Conservation (phyloP, 2,329 filamentous ascomycete genomes). For the Phialemoniopsis sp. region DNA sequence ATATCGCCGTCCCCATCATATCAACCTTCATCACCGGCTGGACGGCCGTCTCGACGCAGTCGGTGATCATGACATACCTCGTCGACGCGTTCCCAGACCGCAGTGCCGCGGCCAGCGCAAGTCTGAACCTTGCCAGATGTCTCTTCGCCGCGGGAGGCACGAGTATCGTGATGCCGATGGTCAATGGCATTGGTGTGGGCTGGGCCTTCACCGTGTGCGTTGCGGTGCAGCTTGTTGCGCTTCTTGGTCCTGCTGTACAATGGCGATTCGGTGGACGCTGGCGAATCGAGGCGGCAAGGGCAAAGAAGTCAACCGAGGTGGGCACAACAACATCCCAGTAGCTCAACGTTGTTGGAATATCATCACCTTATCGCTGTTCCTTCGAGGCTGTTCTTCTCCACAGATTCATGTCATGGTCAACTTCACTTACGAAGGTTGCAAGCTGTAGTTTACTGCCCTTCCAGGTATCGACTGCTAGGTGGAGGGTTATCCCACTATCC, state of each 20-base stretch:
- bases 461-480: too few species aligned
- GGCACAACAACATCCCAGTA: too few species aligned
- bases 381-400: too few species aligned
- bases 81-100: conserved; percentile 46
- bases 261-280: too few species aligned
- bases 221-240: conserved; percentile 34
- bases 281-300: too few species aligned
- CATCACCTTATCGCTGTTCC: too few species aligned
- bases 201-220: conserved; percentile 41
- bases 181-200: conserved; percentile 39
- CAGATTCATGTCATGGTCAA: too few species aligned
- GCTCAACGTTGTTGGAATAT: too few species aligned
- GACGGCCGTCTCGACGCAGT: conserved; percentile 43
- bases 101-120: conserved; percentile 47
- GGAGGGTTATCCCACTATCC: too few species aligned
- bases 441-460: too few species aligned
- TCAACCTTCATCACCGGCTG: conserved; percentile 48
- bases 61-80: conserved; percentile 45
- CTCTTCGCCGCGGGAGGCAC: conserved; percentile 47
- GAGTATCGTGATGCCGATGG: conserved; percentile 43
- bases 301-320: too few species aligned
- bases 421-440: too few species aligned
- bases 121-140: conserved; percentile 48
- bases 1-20: conserved; percentile 44
- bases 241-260: conserved; percentile 12